Base-by-base conservation (phyloP, 805 yeast species). In the Maudiozyma pseudohumilis region DNA sequence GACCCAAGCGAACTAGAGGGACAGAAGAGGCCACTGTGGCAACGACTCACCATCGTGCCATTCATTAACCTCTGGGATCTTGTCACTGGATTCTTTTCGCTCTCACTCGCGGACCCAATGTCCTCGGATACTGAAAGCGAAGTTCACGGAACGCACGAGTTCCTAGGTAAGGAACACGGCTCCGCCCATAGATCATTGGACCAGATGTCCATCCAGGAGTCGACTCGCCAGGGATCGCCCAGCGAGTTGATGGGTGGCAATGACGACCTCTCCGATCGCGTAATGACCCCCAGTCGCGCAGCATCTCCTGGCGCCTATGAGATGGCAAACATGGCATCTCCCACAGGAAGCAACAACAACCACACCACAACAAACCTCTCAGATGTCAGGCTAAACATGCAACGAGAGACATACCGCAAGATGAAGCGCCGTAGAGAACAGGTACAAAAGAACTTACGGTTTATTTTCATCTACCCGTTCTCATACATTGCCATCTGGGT, bases 401-500 rank as follows among this genome's bases (percentile, higher is more conserved):
- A 79, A 43, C 66, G 66, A 24, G 80, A 78, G 38, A 74, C 78
- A 36, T 68, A 81, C 56, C 69, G 65, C 26, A 69, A 69, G 41
- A 77, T 85, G 55, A 71, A 79, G 41, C 62, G 69, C 27, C 66
- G 92, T 15, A 77, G 86, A 46, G 60, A 69, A 21, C 70, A 72
- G 43, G 82, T 87, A 35, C 76, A 80, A 53, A 75, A 77, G 40
- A 95, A 87, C 60, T 76, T 84, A 71, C 77, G 77, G 49, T 69
- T 80, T 23, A 79, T 87, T 34, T 85, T 87, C 58, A 68, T 87
- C 32, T 87, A 87, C 54, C 96, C 96, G 3, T 62, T 80, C 29
- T 80, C 94, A 2, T 87, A 85, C 57, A 67, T 85, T 40, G 66
- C 81, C 20, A 59, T 86, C 33, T 87, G 96, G 96, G 52, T 80